Base-by-base conservation (phyloP, 1,139 yeast genomes). In the Magnusiomyces fungicola region DNA sequence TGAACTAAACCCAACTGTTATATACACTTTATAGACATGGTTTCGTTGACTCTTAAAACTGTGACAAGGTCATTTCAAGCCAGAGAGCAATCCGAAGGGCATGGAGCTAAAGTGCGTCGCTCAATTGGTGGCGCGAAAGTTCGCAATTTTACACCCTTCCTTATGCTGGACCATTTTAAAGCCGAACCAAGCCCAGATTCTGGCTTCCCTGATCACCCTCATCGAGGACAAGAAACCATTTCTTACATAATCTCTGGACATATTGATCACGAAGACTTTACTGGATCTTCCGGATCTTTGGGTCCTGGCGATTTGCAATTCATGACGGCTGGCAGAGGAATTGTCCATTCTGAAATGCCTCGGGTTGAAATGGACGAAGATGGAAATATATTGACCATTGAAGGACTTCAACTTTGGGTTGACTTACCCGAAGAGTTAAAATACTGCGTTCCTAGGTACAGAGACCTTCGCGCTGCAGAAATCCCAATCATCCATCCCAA, bases 131-230 rank as follows among this genome's bases (percentile, higher is more conserved):
- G 81, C 5, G 69, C 72, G 66, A 69, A 73, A 37, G 76, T 80
- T 70, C 74, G 89, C 60, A 81, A 81, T 63, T 86, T 86, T 68
- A 75, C 87, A 25, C 96, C 96, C 3, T 89, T 89, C 63, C 71
- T 89, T 53, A 75, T 89, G 83, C 73, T 87, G 47, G 97, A 89
- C 63, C 95, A 88, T 63, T 87, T 88, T 65, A 70, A 68, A 41
- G 79, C 78, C 23, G 61, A 71, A 3, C 76, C 78, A 16, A 61
- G 71, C 3, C 77, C 78, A 14, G 76, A 75, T 18, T 86, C 87
- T n/a, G 94, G 94, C 0, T 88, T 88, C 70, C 96, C 96, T 4
- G 92, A 86, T 59, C 97, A 89, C 64, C 96, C 96, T 24, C 97
- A 89, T 66, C 77, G 87, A 53, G 96, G 96, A 27, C 94, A 86